Conservation (phyloP, 2,329 filamentous ascomycete genomes). For the Fusarium goolgardi region DNA sequence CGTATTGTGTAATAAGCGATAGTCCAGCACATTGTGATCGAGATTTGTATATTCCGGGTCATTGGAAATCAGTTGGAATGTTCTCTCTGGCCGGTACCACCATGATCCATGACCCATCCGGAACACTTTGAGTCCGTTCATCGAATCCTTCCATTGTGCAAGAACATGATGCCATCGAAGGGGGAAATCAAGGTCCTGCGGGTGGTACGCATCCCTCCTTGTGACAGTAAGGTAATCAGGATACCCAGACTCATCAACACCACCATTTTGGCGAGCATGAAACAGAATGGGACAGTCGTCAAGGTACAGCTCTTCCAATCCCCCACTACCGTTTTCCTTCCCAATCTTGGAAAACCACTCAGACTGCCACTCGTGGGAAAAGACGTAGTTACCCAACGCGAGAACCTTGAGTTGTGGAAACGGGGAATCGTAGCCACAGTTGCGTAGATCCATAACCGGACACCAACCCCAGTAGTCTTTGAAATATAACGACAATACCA, state of each 20-base stretch:
- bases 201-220: neutral
- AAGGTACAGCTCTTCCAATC: constrained; percentile 55
- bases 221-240: neutral
- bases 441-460: constrained; percentile 53
- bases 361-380: constrained; percentile 59
- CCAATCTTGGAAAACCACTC: constrained; percentile 58
- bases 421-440: neutral
- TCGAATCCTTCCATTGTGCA: constrained; percentile 5
- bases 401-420: constrained; percentile 57
- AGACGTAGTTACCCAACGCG: constrained; percentile 55
- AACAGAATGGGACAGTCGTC: constrained; percentile 56
- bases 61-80: fast-evolving
- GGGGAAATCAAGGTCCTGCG: neutral
- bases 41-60: neutral
- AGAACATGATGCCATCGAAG: constrained; percentile 33
- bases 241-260: constrained; percentile 6
- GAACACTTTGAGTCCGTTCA: constrained; percentile 26
- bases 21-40: neutral
- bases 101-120: constrained; percentile 1
- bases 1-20: neutral
- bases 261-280: constrained; percentile 1
- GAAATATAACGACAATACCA: constrained; percentile 55
- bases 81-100: neutral
- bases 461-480: constrained; percentile 55
- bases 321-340: constrained; percentile 14